Evolutionary conservation across 148 eudicot genomes (phyloP).

Genomic region (Cornus suecica): DNA sequence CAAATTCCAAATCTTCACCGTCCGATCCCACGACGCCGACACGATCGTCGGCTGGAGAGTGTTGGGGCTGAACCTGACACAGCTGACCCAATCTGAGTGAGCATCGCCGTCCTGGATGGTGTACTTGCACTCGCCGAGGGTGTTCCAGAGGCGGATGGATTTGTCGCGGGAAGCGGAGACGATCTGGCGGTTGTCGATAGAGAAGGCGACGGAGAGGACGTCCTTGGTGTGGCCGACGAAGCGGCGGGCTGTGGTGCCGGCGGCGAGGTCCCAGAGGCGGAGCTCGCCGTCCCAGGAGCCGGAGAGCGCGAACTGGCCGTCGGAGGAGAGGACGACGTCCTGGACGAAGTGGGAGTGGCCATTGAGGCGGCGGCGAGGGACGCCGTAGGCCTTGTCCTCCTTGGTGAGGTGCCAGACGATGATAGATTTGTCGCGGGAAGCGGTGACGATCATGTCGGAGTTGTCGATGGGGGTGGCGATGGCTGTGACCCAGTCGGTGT

Average conservation of each 20-base stretch:
- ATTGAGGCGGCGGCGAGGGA: slow-evolving; percentile 63
- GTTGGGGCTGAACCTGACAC: slow-evolving; percentile 78
- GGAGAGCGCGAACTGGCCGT: slow-evolving; percentile 77
- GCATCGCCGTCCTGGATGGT: slow-evolving; percentile 73
- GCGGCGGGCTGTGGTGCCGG: slow-evolving; percentile 73
- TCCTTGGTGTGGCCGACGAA: slow-evolving; percentile 87
- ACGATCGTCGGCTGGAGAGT: slow-evolving; percentile 54
- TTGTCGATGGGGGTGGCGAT: slow-evolving; percentile 62
- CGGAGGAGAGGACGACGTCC: slow-evolving; percentile 82
- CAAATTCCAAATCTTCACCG: slow-evolving; percentile 74
- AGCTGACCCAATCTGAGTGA: slow-evolving; percentile 84
- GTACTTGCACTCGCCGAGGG: slow-evolving; percentile 91
- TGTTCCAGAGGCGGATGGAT: slow-evolving; percentile 89
- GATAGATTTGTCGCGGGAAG: slow-evolving; percentile 56
- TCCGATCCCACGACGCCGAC: slow-evolving; percentile 68
- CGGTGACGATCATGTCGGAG: slow-evolving; percentile 48
- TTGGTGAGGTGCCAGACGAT: slow-evolving; percentile 48
- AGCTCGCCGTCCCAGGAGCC: slow-evolving; percentile 93
- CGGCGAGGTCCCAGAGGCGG: slow-evolving; percentile 73
- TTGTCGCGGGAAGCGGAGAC: slow-evolving; percentile 79
- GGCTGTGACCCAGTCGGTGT: slow-evolving; percentile 64
- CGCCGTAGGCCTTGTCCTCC: slow-evolving; percentile 47
- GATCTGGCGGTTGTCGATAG: slow-evolving; percentile 88
- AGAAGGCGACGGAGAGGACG: slow-evolving; percentile 85
- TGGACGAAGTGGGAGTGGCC: slow-evolving; percentile 85